Evolutionary conservation across 306 rosid genomes (phyloP).

Genomic region (Mimosa pudica): DNA sequence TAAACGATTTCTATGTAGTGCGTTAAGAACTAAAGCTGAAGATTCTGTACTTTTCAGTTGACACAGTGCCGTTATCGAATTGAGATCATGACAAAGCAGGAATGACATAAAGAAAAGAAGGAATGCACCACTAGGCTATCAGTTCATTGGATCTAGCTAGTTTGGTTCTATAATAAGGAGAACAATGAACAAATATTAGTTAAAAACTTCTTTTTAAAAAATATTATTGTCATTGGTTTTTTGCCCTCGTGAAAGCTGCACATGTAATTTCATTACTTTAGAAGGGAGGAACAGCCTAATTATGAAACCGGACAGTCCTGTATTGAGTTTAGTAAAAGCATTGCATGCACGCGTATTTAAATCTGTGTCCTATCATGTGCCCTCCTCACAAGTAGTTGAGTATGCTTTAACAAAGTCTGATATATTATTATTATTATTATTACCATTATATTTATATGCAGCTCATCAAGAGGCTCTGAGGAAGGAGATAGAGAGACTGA

Average conservation of each 20-base stretch:
- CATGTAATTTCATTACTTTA: conserved; percentile 31
- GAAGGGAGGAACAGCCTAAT: conserved; percentile 28
- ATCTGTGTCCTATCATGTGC: conserved; percentile 41
- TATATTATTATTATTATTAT: background rate
- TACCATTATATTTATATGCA: conserved; percentile 37
- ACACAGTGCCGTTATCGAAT: conserved; percentile 3
- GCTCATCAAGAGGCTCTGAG: conserved; percentile 98
- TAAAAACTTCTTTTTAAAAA: background rate
- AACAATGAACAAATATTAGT: background rate
- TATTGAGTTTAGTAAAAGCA: conserved; percentile 39
- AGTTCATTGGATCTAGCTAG: conserved; percentile 7
- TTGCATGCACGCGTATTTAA: conserved; percentile 43
- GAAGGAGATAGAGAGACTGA: conserved; percentile 93
- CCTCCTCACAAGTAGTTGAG: conserved; percentile 28
- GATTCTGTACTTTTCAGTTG: conserved; percentile 22
- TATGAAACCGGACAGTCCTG: conserved; percentile 35
- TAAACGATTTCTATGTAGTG: background rate
- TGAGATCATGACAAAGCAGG: conserved; percentile 26
- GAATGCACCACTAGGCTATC: conserved; percentile 25
- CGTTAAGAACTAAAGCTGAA: conserved; percentile 13
- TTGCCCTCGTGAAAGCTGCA: conserved; percentile 29
- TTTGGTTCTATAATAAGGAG: conserved; percentile 9
- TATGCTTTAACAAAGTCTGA: conserved; percentile 26
- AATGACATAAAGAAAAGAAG: conserved; percentile 11
- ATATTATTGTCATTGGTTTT: conserved; percentile 12